These are phyloP conservation scores for Oryza australiensis DNA, from an alignment of 176 grass and related monocot genomes.

Conservation along the genomic window DNA sequence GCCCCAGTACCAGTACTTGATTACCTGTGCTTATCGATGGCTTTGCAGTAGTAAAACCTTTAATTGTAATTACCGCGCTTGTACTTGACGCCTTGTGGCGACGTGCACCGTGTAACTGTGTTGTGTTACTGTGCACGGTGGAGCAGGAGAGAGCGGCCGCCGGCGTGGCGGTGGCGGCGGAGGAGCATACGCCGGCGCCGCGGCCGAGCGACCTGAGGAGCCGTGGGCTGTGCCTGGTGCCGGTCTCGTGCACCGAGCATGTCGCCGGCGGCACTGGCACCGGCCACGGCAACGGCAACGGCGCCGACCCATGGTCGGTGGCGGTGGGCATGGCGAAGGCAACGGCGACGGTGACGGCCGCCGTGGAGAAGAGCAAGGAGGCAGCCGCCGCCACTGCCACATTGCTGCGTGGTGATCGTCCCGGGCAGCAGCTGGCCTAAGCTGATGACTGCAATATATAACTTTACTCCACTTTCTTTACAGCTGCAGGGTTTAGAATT, in stretches of 20 bases:
- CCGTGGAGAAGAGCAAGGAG: constrained; percentile 9
- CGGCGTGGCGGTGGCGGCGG: constrained; percentile 12
- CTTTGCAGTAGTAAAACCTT: background rate
- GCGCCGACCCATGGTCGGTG: constrained; percentile 79
- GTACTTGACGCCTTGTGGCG: background rate
- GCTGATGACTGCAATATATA: background rate
- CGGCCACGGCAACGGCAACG: constrained; percentile 28
- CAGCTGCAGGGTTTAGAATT: constrained; percentile 25
- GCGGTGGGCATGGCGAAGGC: constrained; percentile 16
- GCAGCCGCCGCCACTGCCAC: background rate
- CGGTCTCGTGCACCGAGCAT: constrained; percentile 73
- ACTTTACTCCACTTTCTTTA: background rate
- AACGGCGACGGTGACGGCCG: background rate
- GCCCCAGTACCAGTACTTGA: background rate
- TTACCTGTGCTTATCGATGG: background rate
- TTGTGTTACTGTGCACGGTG: background rate
- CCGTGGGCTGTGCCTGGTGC: constrained; percentile 86
- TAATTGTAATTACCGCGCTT: background rate
- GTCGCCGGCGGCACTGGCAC: constrained; percentile 34
- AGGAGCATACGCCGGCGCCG: background rate
- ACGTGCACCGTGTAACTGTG: background rate
- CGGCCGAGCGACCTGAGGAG: constrained; percentile 56
- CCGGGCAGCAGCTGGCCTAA: constrained; percentile 16
- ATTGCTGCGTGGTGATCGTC: background rate
- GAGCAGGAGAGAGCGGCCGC: background rate